Evolutionary conservation across 805 yeast species (phyloP).

Genomic region (Kazachstania kunashirensis): DNA sequence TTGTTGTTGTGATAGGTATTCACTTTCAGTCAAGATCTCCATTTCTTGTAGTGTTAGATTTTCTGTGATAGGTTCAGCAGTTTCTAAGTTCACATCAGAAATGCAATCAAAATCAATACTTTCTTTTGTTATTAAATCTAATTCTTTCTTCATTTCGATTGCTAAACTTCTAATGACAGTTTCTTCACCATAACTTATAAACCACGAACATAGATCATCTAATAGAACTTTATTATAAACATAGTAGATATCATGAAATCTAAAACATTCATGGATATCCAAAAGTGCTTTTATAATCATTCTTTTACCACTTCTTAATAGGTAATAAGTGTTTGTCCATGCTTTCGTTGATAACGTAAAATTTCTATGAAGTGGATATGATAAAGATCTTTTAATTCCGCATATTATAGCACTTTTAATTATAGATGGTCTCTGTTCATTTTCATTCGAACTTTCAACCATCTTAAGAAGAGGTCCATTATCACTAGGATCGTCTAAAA

Average conservation of each 20-base stretch:
- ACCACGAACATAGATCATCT: constrained; percentile 73
- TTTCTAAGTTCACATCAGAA: constrained; percentile 29
- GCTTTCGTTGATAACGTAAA: constrained; percentile 48
- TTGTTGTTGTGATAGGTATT: constrained; percentile 18
- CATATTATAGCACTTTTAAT: constrained; percentile 51
- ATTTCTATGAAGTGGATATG: constrained; percentile 73
- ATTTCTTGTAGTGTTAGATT: constrained; percentile 45
- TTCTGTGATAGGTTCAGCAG: constrained; percentile 33
- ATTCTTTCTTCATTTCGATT: constrained; percentile 45
- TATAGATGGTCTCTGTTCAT: constrained; percentile 10
- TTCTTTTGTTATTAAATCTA: constrained; percentile 27
- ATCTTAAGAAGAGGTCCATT: too few relatives aligned
- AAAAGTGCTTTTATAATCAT: constrained; percentile 51
- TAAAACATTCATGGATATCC: constrained; percentile 58
- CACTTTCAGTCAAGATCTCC: constrained; percentile 47
- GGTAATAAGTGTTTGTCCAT: constrained; percentile 66
- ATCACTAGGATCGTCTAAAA: constrained; percentile 19
- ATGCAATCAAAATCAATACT: constrained; percentile 39
- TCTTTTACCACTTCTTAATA: constrained; percentile 61
- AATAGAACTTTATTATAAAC: constrained; percentile 70
- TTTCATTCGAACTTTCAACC: not conserved
- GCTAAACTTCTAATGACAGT: constrained; percentile 52
- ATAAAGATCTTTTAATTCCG: constrained; percentile 60
- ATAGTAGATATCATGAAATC: constrained; percentile 76
- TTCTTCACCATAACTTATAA: constrained; percentile 50